Base-by-base conservation (phyloP, 148 eudicot genomes). In the Polygonum aviculare region DNA sequence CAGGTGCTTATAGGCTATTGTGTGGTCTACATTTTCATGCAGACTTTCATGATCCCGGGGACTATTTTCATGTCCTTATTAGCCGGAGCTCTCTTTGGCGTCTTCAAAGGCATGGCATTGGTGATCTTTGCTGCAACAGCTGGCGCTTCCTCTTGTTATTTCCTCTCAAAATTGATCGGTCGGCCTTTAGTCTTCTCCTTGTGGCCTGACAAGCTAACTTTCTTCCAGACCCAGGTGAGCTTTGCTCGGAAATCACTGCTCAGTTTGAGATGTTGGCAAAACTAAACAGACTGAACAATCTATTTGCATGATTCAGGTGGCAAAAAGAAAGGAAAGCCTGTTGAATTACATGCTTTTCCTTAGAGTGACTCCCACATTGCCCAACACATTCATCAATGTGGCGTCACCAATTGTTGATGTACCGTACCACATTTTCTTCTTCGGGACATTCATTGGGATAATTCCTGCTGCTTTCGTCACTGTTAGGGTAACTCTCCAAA, bases 11-110 rank as follows among this genome's bases (percentile, higher is more conserved):
- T 89, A 57, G 97, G 98, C 63, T 95, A 92, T 79, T 89, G 91
- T 77, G 82, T 90, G 81, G 94, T 95, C 77, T 95, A 92, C 90
- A 85, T 95, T 52, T 92, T 93, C 83, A 95, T 95, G 98, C 98
- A 95, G 89, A 95, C 98, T 67, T 95, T 95, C 88, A 92, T 92
- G 98, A 95, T 95, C 69, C 98, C 98, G 18, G 98, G 98, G 76
- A 95, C 98, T 1, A 87, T 95, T 35, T 95, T 95, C 76, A 90
- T 95, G 97, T 95, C 98, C 41, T 86, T 95, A 85, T 93, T 95
- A 47, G 97, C 98, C 10, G 98, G 98, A 47, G 84, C 98, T 14
- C 91, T 95, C 50, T 95, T 95, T 45, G 98, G 97, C 75, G 85
- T 95, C 72, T 77, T 86, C 78, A 86, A 83, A 83, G 98, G 98